Percentiles rank a stretch among this genome's conserved stretches.
Conservation (phyloP, 2,329 filamentous ascomycete species). For the Talaromyces verruculosus region DNA sequence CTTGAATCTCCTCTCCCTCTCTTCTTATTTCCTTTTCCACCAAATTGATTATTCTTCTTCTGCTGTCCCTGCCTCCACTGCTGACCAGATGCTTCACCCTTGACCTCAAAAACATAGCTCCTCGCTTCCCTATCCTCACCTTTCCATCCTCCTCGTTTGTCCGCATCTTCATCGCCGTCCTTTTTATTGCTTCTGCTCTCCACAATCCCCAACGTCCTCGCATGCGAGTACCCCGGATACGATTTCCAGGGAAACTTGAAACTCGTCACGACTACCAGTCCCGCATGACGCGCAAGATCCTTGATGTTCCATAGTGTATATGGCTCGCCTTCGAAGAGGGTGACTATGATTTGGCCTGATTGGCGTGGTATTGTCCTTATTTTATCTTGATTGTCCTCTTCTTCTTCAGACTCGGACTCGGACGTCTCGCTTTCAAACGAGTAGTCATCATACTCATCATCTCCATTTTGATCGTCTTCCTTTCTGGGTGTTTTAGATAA, state of each 20-base stretch:
- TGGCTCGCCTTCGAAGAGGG: slow-evolving; percentile 88
- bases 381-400: slow-evolving; percentile 25
- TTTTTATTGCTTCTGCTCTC: slow-evolving; percentile 35
- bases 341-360: slow-evolving; percentile 68
- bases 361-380: slow-evolving; percentile 22
- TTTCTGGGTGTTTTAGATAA: slow-evolving; percentile 32
- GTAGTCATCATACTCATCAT: slow-evolving; percentile 21
- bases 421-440: slow-evolving; percentile 14
- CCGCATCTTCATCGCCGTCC: background rate
- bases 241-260: slow-evolving; percentile 50
- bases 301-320: slow-evolving; percentile 95
- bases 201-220: slow-evolving; percentile 48
- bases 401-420: slow-evolving; percentile 25
- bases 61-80: background rate
- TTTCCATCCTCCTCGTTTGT: slow-evolving; percentile 49
- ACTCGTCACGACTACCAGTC: slow-evolving; percentile 48
- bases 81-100: slow-evolving; percentile 32
- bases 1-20: slow-evolving; percentile 10
- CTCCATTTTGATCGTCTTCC: slow-evolving; percentile 25
- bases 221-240: slow-evolving; percentile 50
- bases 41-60: background rate
- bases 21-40: background rate
- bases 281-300: slow-evolving; percentile 74
- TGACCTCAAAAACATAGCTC: slow-evolving; percentile 49
- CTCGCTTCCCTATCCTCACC: slow-evolving; percentile 50